Evolutionary conservation across 2,329 filamentous ascomycete genomes (phyloP).

Genomic region (Gnomoniopsis sp.): DNA sequence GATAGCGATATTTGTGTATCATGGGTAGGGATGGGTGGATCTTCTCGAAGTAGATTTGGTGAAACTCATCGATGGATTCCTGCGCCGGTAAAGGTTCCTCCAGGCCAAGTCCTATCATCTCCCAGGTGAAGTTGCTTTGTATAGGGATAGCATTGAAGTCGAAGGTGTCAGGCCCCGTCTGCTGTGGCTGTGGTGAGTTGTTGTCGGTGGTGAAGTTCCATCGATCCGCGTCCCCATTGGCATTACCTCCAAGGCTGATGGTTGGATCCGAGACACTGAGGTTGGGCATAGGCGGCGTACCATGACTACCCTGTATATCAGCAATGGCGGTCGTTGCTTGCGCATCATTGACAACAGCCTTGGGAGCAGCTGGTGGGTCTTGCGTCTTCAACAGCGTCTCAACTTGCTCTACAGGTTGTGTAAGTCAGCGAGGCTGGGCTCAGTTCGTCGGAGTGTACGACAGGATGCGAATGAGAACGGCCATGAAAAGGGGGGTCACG

Average conservation of each 20-base stretch:
- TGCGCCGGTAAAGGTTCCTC: constrained; percentile 58
- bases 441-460: background rate
- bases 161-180: constrained; percentile 52
- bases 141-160: constrained; percentile 53
- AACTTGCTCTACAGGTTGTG: constrained; percentile 68
- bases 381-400: constrained; percentile 86
- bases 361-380: constrained; percentile 40
- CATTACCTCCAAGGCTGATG: constrained; percentile 37
- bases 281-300: constrained; percentile 27
- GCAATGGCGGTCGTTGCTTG: constrained; percentile 24
- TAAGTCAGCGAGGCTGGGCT: constrained; percentile 8
- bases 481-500: constrained; percentile 29
- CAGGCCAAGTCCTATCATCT: constrained; percentile 61
- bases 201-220: constrained; percentile 57
- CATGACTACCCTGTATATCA: constrained; percentile 29
- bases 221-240: constrained; percentile 47
- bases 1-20: constrained; percentile 83
- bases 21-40: constrained; percentile 82
- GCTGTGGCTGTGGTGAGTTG: constrained; percentile 42
- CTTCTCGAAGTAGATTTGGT: constrained; percentile 87
- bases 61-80: constrained; percentile 75
- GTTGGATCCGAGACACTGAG: constrained; percentile 43
- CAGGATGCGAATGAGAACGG: background rate
- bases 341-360: constrained; percentile 15
- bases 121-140: constrained; percentile 69